Percentiles rank a stretch among this genome's conserved stretches.
Conservation (phyloP, 2,329 filamentous ascomycete genomes). For the Amylocarpus encephaloides region DNA sequence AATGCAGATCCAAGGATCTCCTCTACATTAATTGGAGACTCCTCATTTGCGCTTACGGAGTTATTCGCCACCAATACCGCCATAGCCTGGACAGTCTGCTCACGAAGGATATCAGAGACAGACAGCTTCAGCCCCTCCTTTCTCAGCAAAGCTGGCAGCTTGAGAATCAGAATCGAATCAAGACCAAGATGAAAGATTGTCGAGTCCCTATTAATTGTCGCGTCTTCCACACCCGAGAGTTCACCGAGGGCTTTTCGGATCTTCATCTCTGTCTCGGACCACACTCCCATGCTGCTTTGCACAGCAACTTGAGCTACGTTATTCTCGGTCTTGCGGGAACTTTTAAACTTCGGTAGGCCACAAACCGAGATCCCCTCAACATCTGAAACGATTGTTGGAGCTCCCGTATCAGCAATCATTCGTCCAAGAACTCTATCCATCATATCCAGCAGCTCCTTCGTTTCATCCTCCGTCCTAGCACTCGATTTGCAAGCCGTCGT, state of each 20-base stretch:
- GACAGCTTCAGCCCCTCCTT: slow-evolving; percentile 55
- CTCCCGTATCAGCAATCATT: slow-evolving; percentile 44
- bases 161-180: slow-evolving; percentile 89
- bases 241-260: slow-evolving; percentile 45
- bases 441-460: slow-evolving; percentile 45
- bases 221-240: slow-evolving; percentile 54
- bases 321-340: neutral
- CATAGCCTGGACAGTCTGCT: slow-evolving; percentile 61
- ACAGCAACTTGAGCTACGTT: neutral
- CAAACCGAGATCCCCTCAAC: slow-evolving; percentile 55
- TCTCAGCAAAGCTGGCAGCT: slow-evolving; percentile 65
- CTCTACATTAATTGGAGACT: slow-evolving; percentile 33
- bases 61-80: slow-evolving; percentile 33
- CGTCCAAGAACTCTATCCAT: slow-evolving; percentile 54
- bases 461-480: slow-evolving; percentile 42
- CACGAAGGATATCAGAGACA: slow-evolving; percentile 65
- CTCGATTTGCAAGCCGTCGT: slow-evolving; percentile 62
- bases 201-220: slow-evolving; percentile 52
- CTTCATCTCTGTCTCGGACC: slow-evolving; percentile 30
- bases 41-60: slow-evolving; percentile 25
- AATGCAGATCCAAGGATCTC: slow-evolving; percentile 37
- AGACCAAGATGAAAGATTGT: slow-evolving; percentile 80
- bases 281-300: slow-evolving; percentile 20
- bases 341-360: slow-evolving; percentile 45
- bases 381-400: slow-evolving; percentile 49